These are phyloP conservation scores for Gentiana straminea DNA, from an alignment of 257 asterid genomes.

Conservation along the genomic window DNA sequence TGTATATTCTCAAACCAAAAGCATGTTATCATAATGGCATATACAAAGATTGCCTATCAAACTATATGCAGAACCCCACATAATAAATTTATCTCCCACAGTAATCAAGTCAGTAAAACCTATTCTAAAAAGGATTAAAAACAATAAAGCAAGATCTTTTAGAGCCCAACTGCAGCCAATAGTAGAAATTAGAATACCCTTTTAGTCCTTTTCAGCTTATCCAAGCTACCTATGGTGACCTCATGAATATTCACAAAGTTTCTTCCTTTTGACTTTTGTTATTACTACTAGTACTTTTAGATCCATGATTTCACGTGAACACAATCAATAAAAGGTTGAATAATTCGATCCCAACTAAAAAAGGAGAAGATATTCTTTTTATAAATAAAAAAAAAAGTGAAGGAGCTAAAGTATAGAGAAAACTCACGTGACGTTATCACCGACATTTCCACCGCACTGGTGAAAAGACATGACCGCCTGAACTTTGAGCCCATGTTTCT, in stretches of 20 bases:
- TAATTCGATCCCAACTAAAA: not conserved
- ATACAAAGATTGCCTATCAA: too few species aligned
- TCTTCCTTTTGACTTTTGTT: conserved; percentile 1
- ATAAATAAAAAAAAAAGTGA: not conserved
- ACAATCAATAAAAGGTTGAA: not conserved
- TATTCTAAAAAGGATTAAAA: too few species aligned
- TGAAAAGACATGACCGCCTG: conserved; percentile 99
- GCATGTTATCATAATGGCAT: too few species aligned
- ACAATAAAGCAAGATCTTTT: too few species aligned
- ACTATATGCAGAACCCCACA: too few species aligned
- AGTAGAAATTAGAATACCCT: too few species aligned
- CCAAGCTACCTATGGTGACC: not conserved
- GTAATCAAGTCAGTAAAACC: too few species aligned
- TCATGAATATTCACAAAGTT: not conserved
- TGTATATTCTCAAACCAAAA: too few species aligned
- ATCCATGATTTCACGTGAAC: conserved; percentile 12
- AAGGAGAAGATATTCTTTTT: not conserved
- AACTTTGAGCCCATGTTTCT: conserved; percentile 79
- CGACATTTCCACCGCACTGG: conserved; percentile 97
- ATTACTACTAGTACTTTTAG: conserved; percentile 5
- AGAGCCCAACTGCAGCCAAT: too few species aligned
- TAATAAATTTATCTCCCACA: too few species aligned
- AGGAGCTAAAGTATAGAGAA: not conserved
- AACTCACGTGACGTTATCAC: conserved; percentile 89
- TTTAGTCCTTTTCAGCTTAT: not conserved